These are phyloP conservation scores for Aspergillus quadrilineatus DNA, from an alignment of 2,329 filamentous ascomycete genomes.

Conservation along the genomic window DNA sequence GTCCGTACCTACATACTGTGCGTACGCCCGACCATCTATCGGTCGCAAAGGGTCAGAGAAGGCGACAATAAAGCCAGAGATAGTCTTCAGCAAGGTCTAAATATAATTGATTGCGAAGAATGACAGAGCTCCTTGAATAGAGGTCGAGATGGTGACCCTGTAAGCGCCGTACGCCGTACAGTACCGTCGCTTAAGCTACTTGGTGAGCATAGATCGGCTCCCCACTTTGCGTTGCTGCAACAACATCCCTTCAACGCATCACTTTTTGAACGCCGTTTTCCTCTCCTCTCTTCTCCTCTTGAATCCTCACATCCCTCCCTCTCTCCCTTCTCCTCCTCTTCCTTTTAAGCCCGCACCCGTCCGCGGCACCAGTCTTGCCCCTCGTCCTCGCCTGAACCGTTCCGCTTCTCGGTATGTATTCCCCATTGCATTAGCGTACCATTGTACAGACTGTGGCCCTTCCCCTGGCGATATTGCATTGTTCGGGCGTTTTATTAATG, in stretches of 20 bases:
- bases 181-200: conserved; percentile 25
- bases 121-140: neutral
- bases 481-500: conserved; percentile 12
- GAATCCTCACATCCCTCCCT: conserved; percentile 24
- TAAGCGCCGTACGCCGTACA: neutral
- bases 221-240: conserved; percentile 44
- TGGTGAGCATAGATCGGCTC: conserved; percentile 36
- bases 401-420: conserved; percentile 22
- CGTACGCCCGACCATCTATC: neutral
- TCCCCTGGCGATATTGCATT: conserved; percentile 14
- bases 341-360: conserved; percentile 21
- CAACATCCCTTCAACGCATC: conserved; percentile 43
- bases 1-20: neutral
- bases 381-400: conserved; percentile 2
- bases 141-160: neutral
- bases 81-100: neutral
- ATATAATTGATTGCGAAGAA: neutral
- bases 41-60: neutral
- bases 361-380: neutral
- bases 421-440: conserved; percentile 23
- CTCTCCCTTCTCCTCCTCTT: conserved; percentile 18
- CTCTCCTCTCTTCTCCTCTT: conserved; percentile 19
- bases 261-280: conserved; percentile 32
- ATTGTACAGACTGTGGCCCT: conserved; percentile 8
- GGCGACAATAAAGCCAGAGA: neutral